These are phyloP conservation scores for Thyridium curvatum DNA, from an alignment of 2,329 filamentous ascomycete genomes.

Conservation along the genomic window DNA sequence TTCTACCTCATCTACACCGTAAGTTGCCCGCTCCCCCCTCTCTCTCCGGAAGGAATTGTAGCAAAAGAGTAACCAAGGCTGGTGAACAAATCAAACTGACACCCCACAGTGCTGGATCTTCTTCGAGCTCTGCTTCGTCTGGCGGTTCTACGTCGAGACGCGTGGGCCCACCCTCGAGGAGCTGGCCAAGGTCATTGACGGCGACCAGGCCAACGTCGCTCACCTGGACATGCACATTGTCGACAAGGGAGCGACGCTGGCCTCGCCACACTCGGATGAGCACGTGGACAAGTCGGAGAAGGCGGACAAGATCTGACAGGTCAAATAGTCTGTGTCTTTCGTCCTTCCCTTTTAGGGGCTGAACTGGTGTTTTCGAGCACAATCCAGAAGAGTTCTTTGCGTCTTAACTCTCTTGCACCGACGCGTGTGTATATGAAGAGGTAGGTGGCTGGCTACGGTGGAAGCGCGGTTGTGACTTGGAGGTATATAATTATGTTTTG, in stretches of 20 bases:
- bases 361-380: too few relatives aligned
- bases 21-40: constrained; percentile 15
- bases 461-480: too few relatives aligned
- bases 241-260: constrained; percentile 29
- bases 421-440: too few relatives aligned
- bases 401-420: too few relatives aligned
- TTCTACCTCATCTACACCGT: constrained; percentile 51
- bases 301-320: too few relatives aligned
- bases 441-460: too few relatives aligned
- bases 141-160: constrained; percentile 54
- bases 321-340: too few relatives aligned
- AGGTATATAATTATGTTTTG: too few relatives aligned
- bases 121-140: constrained; percentile 48
- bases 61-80: constrained; percentile 6
- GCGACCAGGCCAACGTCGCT: constrained; percentile 44
- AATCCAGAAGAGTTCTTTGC: too few relatives aligned
- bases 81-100: neutral
- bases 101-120: constrained; percentile 40
- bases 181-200: constrained; percentile 61
- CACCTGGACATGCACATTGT: constrained; percentile 37
- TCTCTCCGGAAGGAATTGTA: neutral
- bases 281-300: too few relatives aligned
- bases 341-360: too few relatives aligned
- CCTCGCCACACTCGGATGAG: too few relatives aligned
- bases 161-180: constrained; percentile 60